These are phyloP conservation scores for Nemania serpens DNA, from an alignment of 2,329 filamentous ascomycete genomes.

Conservation along the genomic window DNA sequence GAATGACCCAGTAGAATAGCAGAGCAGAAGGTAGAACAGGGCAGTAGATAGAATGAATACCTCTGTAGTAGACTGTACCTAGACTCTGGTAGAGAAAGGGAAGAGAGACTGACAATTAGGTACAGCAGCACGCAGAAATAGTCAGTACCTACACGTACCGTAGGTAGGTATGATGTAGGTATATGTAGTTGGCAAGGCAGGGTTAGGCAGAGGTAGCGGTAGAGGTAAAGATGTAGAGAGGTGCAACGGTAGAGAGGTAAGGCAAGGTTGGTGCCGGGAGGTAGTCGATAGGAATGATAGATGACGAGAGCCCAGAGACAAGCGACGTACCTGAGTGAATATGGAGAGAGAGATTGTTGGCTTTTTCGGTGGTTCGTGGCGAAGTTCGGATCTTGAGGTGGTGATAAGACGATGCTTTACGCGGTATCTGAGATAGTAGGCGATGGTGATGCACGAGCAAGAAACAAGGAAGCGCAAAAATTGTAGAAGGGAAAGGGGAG, in stretches of 20 bases:
- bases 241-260: no score
- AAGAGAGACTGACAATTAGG: neutral
- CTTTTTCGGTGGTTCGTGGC: constrained; percentile 15
- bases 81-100: neutral
- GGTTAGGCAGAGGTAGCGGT: no score
- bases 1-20: constrained; percentile 36
- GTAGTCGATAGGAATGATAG: neutral
- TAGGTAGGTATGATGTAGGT: no score
- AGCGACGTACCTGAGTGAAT: constrained; percentile 12
- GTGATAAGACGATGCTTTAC: constrained; percentile 32
- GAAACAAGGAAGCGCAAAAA: constrained; percentile 32
- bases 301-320: neutral
- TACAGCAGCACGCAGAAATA: neutral
- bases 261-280: no score
- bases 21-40: constrained; percentile 4
- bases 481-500: constrained; percentile 25
- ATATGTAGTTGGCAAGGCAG: neutral
- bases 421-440: constrained; percentile 4
- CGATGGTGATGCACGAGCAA: constrained; percentile 35
- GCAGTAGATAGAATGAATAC: no score
- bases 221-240: no score
- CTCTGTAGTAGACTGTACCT: no score
- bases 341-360: neutral
- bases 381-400: neutral
- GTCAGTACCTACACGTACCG: no score